Evolutionary conservation across 1,284 basidiomycete species (phyloP), one percentile per base, ranked within the genome.

Genomic region (Ceratobasidium sp.): DNA sequence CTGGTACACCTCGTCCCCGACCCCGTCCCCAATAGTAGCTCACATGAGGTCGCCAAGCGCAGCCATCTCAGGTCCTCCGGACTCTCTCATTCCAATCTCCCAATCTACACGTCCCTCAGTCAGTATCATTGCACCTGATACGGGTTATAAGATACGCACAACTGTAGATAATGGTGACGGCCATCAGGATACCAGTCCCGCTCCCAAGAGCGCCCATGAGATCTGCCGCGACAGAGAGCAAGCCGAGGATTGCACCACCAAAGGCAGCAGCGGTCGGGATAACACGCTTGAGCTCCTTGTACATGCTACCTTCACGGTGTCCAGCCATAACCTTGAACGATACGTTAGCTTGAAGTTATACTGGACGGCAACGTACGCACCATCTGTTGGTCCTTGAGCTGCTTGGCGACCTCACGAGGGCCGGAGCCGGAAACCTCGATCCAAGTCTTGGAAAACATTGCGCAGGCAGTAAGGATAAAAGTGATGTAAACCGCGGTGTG

Each of bases 401-500:
- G 97, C 86, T 97, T 98, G 76, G 97, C 97, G 74, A 99, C 92
- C 81, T 99, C 97, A 71, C 97, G 88, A 19, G 97, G 97, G 19
- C 97, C 96, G 76, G 92, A 94, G 46, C 97, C 97, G 1, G 96
- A 98, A 51, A 99, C 96, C 82, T 99, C 97, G 82, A 99, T 99
- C 97, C 97, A 99, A 4, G 97, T 98, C 89, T 99, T 99, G 84
- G 95, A 97, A 88, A 99, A 99, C 81, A 99, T 88, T 15, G 97
- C 97, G 83, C 97, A 99, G 15, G 96, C 95, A 44, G 93, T 92
- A 78, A 97, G 88, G 85, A 97, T 98, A 86, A 99, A 99, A 6
- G 90, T 86, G 82, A 99, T 92, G 86, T 99, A 98, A 81, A 98
- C 87, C 49, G 90, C 87, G 0, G 95, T 97, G 87, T 99, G 98